These are phyloP conservation scores for Populus simonii DNA, from an alignment of 345 rosid genomes.

Conservation along the genomic window DNA sequence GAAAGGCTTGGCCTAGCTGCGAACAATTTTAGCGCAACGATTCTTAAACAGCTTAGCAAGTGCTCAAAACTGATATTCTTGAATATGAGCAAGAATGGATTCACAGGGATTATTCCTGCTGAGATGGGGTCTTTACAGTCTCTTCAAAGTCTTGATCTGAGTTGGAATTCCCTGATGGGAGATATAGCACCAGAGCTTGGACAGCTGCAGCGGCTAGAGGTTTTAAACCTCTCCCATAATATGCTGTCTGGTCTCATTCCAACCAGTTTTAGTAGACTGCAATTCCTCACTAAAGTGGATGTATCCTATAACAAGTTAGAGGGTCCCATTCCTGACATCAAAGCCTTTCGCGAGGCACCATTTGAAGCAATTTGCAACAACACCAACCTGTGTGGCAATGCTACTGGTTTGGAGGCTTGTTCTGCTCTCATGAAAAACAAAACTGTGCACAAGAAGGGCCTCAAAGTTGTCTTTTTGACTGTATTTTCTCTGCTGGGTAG, in stretches of 20 bases:
- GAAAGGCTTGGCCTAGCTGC: not conserved
- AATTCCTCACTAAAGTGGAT: not conserved
- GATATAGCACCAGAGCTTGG: not conserved
- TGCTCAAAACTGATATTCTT: not conserved
- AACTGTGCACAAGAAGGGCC: not conserved
- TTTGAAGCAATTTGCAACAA: not conserved
- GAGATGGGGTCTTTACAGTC: not conserved
- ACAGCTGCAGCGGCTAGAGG: not conserved
- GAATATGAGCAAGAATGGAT: conserved; percentile 1
- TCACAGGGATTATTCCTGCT: not conserved
- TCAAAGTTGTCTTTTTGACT: not conserved
- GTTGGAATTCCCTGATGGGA: conserved; percentile 11
- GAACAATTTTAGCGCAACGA: not conserved
- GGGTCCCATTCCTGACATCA: no score
- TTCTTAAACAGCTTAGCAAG: not conserved
- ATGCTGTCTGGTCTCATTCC: conserved; percentile 13
- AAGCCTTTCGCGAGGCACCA: no score
- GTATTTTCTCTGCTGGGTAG: not conserved
- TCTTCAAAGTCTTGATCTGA: conserved; percentile 16
- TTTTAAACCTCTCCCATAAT: conserved; percentile 1
- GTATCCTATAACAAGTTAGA: no score
- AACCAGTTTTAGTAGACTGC: not conserved
- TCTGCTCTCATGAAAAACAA: not conserved
- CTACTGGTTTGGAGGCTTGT: conserved; percentile 9
- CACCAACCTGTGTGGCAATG: conserved; percentile 13